Evolutionary conservation across 495 filamentous ascomycete genomes (phyloP).

Genomic region (Tuber brumale): DNA sequence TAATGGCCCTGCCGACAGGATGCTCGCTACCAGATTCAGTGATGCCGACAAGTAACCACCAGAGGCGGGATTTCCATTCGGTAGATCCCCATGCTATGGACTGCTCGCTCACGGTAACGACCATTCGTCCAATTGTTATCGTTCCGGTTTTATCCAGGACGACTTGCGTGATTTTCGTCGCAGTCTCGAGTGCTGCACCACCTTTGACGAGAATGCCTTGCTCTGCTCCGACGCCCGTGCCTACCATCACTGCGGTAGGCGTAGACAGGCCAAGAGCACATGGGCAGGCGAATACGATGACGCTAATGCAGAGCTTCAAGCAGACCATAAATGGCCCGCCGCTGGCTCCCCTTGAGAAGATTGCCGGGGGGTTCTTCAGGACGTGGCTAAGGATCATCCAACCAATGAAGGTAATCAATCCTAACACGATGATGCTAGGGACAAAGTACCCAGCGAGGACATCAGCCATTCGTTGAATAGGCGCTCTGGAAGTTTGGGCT

Average conservation of each 20-base stretch:
- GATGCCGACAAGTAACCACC: slow-evolving; percentile 92
- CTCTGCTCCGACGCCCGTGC: slow-evolving; percentile 92
- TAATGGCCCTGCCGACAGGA: slow-evolving; percentile 81
- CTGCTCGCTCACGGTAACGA: slow-evolving; percentile 63
- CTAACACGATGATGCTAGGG: slow-evolving; percentile 76
- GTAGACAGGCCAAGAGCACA: slow-evolving; percentile 91
- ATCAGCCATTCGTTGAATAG: slow-evolving; percentile 92
- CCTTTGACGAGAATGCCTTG: slow-evolving; percentile 96
- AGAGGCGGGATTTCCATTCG: slow-evolving; percentile 64
- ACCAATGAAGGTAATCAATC: slow-evolving; percentile 72
- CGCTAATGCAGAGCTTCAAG: slow-evolving; percentile 93
- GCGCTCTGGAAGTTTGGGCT: slow-evolving; percentile 87
- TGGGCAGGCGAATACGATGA: slow-evolving; percentile 97
- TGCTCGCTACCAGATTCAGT: slow-evolving; percentile 93
- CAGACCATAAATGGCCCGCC: slow-evolving; percentile 95
- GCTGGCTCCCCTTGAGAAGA: slow-evolving; percentile 71
- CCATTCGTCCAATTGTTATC: slow-evolving; percentile 91
- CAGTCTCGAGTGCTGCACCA: slow-evolving; percentile 83
- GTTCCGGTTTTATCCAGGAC: slow-evolving; percentile 99
- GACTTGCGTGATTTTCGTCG: slow-evolving; percentile 83
- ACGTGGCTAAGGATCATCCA: slow-evolving; percentile 96
- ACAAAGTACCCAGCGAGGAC: slow-evolving; percentile 91
- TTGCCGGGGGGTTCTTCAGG: slow-evolving; percentile 69
- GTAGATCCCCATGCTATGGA: slow-evolving; percentile 62
- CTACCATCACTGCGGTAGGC: slow-evolving; percentile 97